These are phyloP conservation scores for Colletotrichum zoysiae DNA, from an alignment of 2,329 filamentous ascomycete species.

Conservation along the genomic window DNA sequence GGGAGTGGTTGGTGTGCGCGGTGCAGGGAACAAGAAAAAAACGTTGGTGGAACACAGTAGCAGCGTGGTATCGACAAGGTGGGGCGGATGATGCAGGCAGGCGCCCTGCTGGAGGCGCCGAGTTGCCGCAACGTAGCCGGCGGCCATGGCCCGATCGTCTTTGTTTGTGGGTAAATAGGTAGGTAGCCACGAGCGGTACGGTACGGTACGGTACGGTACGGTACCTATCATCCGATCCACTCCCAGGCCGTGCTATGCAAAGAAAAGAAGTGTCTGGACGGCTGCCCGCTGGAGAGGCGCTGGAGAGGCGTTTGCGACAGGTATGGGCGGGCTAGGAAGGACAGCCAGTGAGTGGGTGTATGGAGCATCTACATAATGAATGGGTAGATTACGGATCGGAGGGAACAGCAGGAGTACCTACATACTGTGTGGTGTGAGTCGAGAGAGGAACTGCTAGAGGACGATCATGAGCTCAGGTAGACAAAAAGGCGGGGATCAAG, in stretches of 20 bases:
- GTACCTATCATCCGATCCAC: neutral
- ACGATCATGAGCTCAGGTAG: slow-evolving; percentile 29
- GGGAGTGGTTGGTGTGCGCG: neutral
- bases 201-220: no score
- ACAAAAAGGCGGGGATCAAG: slow-evolving; percentile 25
- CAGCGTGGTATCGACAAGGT: neutral
- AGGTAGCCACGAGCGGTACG: no score
- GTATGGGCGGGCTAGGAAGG: neutral
- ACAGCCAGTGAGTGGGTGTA: no score
- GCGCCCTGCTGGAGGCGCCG: neutral
- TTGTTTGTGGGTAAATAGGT: neutral
- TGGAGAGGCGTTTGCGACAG: neutral
- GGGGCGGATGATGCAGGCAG: neutral
- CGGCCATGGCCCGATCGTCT: neutral
- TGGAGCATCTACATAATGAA: neutral
- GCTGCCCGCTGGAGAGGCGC: neutral
- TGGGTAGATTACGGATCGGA: slow-evolving; percentile 7
- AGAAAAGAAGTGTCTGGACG: neutral
- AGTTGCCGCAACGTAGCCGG: neutral
- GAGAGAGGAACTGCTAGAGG: slow-evolving; percentile 25
- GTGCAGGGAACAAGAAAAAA: neutral
- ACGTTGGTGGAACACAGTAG: neutral
- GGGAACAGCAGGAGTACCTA: neutral
- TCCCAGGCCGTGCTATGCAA: neutral
- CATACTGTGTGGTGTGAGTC: neutral